Percentiles rank a stretch among this genome's conserved stretches.
phyloP scores from a whole-genome alignment of 768 basidiomycete genomes.

The Panaeolus papilionaceus region DNA sequence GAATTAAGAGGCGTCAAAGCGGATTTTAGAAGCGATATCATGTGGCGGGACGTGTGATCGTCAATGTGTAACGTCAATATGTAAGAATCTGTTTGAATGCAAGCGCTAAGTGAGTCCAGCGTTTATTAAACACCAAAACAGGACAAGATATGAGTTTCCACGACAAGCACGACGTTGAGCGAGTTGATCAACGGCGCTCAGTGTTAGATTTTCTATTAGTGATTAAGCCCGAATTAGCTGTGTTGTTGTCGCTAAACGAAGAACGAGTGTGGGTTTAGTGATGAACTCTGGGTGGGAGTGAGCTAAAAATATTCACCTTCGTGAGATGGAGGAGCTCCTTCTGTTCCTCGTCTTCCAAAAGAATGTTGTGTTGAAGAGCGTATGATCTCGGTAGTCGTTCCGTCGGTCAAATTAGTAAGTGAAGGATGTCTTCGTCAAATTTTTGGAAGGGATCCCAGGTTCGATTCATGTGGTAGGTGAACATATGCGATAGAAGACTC shows the following conservation, averaged over 20 bases:
- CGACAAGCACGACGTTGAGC: not conserved
- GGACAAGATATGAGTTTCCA: not conserved
- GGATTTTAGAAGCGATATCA: conserved; percentile 4
- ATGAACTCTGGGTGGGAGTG: conserved; percentile 8
- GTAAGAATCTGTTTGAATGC: not conserved
- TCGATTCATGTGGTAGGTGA: not conserved
- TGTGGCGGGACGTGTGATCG: not conserved
- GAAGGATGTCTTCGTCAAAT: no score
- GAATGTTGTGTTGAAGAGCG: not conserved
- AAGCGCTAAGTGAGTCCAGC: not conserved
- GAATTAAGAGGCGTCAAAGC: conserved; percentile 5
- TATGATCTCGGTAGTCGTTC: not conserved
- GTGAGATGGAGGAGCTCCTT: conserved; percentile 6
- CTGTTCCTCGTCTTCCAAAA: not conserved
- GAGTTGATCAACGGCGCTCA: not conserved
- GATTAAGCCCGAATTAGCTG: not conserved
- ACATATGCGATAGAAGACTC: no score
- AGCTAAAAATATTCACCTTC: conserved; percentile 11
- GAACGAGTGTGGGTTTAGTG: not conserved
- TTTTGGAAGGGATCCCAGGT: not conserved
- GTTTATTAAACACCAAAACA: not conserved
- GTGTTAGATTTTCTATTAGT: not conserved
- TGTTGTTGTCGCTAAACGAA: not conserved
- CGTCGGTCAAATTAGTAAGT: not conserved
- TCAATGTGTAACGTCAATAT: not conserved